Base-by-base conservation (phyloP, 768 basidiomycete species). In the Pleurotus ostreatus region DNA sequence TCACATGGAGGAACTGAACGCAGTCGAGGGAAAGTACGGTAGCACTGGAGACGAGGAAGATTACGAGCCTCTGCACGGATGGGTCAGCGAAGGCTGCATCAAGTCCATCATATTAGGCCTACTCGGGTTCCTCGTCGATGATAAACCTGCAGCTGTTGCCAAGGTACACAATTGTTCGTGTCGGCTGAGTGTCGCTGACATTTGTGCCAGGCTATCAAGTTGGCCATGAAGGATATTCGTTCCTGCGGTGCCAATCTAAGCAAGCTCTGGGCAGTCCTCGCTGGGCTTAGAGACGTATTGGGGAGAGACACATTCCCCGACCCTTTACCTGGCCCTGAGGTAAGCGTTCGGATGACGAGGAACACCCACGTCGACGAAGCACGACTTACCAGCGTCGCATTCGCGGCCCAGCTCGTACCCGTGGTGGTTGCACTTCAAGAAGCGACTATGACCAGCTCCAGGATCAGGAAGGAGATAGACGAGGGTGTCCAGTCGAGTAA, bases 71-170 rank as follows among this genome's bases (percentile, higher is more conserved):
- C 63, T 74, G 22, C 62, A 73, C 15, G 71, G 70, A 1, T 90
- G 89, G 89, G 78, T 88, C 47, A 81, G 80, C 64, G 88, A 89
- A 60, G 66, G 74, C 1, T 88, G 87, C 58, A 68, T 82, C 34
- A 88, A 82, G 61, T 76, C 85, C 1, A 70, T 92, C 34, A 63
- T 90, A n/a, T 54, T 85, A 6, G 82, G 82, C 9, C 71, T 92
- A 8, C 70, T 92, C 46, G 78, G 77, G 8, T 65, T 86, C 53
- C 64, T 89, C 47, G 75, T 71, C 5, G 72, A 74, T 55, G 76
- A 76, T 51, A 72, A 74, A 37, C 72, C 74, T 12, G 68, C 63
- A 4, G 68, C 71, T 18, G 70, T 74, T 38, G 60, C 68, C 30
- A 71, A 72, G 65, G 79, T 78, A 57, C 26, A 34, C 9, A 34